phyloP scores from a whole-genome alignment of 352 stramenopile genomes.

The Phytophthora pinifolia region DNA sequence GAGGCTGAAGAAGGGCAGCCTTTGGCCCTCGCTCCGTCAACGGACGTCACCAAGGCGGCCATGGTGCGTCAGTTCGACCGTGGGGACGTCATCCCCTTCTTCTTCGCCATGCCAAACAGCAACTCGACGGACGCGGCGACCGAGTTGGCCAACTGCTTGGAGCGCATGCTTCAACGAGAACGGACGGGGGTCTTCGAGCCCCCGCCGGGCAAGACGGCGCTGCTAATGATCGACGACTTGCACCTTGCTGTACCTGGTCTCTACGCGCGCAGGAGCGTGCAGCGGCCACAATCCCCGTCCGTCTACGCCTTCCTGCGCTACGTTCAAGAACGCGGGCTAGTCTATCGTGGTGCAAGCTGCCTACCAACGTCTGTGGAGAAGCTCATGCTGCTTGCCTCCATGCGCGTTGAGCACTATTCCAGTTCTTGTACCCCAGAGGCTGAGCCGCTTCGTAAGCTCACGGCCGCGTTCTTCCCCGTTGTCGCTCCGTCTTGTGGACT shows the following conservation, averaged over 20 bases:
- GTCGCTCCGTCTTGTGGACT: conserved; percentile 22
- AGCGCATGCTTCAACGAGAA: conserved; percentile 61
- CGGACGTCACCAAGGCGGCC: conserved; percentile 1
- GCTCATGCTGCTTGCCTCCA: conserved; percentile 39
- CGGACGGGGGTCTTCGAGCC: conserved; percentile 48
- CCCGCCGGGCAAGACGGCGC: conserved; percentile 49
- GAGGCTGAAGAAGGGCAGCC: conserved; percentile 19
- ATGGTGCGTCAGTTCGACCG: conserved; percentile 34
- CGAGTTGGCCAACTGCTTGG: conserved; percentile 41
- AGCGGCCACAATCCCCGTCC: conserved; percentile 9
- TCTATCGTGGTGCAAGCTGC: conserved; percentile 24
- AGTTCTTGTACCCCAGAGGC: background rate
- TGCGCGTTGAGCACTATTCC: conserved; percentile 7
- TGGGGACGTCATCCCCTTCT: conserved; percentile 49
- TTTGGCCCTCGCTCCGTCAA: conserved; percentile 17
- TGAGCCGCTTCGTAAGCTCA: conserved; percentile 23
- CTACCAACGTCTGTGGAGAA: conserved; percentile 31
- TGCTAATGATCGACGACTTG: conserved; percentile 59
- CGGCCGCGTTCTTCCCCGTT: conserved; percentile 36
- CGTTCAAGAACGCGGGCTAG: conserved; percentile 31
- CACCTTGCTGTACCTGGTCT: conserved; percentile 29
- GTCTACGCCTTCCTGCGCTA: conserved; percentile 38
- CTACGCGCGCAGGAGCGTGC: background rate
- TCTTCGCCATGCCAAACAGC: conserved; percentile 38
- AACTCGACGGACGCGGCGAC: conserved; percentile 9